A percentile compares a stretch with the other conserved stretches of the same genome.
Evolutionary conservation across 441 rosid genomes (phyloP).

Genomic region (Eruca vesicaria): DNA sequence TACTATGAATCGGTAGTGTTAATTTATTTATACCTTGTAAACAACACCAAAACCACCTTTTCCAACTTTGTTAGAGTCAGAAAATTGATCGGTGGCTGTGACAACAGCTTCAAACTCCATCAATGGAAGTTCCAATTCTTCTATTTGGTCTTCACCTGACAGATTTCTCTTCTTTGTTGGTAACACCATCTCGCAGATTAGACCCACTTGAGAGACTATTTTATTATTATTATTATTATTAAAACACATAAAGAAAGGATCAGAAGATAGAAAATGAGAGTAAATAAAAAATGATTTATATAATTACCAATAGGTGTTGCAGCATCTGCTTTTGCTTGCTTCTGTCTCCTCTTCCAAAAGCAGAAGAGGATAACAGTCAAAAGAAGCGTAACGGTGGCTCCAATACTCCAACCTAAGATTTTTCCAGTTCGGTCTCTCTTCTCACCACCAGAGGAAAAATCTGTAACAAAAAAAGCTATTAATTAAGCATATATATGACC

Average conservation of each 20-base stretch:
- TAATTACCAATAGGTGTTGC: not conserved
- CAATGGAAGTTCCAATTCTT: not conserved
- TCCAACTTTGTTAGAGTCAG: not conserved
- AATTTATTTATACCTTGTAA: not conserved
- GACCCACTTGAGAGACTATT: not conserved
- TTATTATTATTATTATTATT: too few species aligned
- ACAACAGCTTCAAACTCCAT: not conserved
- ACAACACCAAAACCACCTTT: not conserved
- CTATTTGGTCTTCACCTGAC: not conserved
- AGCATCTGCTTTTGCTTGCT: not conserved
- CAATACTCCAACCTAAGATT: not conserved
- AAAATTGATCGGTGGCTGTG: not conserved
- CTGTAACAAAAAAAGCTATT: not conserved
- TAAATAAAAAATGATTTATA: not conserved
- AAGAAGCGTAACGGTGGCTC: not conserved
- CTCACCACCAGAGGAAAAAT: not conserved
- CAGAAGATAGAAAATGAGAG: too few species aligned
- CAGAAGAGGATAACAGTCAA: not conserved
- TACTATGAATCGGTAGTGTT: too few species aligned
- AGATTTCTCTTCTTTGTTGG: not conserved
- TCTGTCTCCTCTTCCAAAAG: not conserved
- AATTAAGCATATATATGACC: not conserved
- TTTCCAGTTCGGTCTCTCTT: not conserved
- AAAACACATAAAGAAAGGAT: not conserved
- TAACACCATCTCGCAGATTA: not conserved